Percentiles rank a stretch among this genome's conserved stretches.
Conservation (phyloP, 1,284 basidiomycete species). For the Tetrapyrgos nigripes region DNA sequence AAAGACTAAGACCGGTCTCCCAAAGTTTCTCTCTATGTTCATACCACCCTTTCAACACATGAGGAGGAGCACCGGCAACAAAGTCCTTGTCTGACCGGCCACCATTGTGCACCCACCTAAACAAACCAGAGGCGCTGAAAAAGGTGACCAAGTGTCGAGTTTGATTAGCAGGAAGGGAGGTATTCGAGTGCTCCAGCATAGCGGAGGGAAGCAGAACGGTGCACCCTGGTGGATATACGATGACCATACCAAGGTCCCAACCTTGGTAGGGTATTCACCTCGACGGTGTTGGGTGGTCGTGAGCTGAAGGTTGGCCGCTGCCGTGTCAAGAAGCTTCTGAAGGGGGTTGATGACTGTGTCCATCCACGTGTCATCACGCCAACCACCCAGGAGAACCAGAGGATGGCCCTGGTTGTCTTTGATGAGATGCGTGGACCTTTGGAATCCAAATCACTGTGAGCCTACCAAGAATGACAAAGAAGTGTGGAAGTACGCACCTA, state of each 20-base stretch:
- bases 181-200: not conserved
- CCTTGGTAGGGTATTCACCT: no score
- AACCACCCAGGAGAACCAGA: not conserved
- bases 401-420: not conserved
- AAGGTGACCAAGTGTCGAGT: not conserved
- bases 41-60: not conserved
- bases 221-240: conserved; percentile 1
- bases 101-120: conserved; percentile 1
- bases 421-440: not conserved
- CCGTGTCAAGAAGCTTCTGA: not conserved
- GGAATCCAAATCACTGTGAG: not conserved
- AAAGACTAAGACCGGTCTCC: not conserved
- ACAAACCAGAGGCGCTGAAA: not conserved
- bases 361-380: not conserved
- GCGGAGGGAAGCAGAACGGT: conserved; percentile 3
- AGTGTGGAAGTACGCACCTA: not conserved
- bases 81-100: conserved; percentile 2
- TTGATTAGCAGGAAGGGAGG: not conserved
- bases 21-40: not conserved
- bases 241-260: conserved; percentile 4
- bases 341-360: not conserved
- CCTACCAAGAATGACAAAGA: not conserved
- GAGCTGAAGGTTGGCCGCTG: not conserved
- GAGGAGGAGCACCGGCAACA: not conserved
- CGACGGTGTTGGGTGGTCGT: not conserved